phyloP scores from a whole-genome alignment of 345 rosid species.

The Hirschfeldia incana region DNA sequence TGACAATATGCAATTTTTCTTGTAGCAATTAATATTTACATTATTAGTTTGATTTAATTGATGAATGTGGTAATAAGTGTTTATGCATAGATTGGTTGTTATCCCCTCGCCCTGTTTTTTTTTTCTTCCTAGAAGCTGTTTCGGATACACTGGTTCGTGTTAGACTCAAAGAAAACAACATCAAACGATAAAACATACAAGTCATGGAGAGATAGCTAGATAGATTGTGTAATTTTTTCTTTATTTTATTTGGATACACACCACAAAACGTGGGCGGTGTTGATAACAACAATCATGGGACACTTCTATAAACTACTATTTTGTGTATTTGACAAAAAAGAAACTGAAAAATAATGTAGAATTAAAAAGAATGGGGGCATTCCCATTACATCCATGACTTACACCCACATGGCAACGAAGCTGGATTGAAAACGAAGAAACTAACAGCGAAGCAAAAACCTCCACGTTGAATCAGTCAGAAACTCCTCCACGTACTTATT shows the following conservation, averaged over 20 bases:
- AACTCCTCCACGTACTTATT: constrained; percentile 9
- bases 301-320: not conserved
- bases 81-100: not conserved
- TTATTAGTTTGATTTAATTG: not conserved
- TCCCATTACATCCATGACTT: constrained; percentile 34
- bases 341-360: not conserved
- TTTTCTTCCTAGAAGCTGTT: not conserved
- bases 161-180: not conserved
- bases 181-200: not conserved
- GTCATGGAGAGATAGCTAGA: not conserved
- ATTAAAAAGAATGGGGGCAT: not conserved
- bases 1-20: not conserved
- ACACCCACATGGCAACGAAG: constrained; percentile 25
- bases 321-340: not conserved
- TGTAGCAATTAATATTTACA: not conserved
- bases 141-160: not conserved
- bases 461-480: constrained; percentile 33
- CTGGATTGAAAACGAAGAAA: constrained; percentile 35
- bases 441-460: constrained; percentile 23
- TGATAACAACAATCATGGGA: constrained; percentile 10
- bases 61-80: not conserved
- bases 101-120: not conserved
- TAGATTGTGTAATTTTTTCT: not conserved
- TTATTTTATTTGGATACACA: not conserved
- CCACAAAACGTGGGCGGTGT: constrained; percentile 21